phyloP scores from a whole-genome alignment of 202 grass and related monocot genomes.

The Zizania palustris region DNA sequence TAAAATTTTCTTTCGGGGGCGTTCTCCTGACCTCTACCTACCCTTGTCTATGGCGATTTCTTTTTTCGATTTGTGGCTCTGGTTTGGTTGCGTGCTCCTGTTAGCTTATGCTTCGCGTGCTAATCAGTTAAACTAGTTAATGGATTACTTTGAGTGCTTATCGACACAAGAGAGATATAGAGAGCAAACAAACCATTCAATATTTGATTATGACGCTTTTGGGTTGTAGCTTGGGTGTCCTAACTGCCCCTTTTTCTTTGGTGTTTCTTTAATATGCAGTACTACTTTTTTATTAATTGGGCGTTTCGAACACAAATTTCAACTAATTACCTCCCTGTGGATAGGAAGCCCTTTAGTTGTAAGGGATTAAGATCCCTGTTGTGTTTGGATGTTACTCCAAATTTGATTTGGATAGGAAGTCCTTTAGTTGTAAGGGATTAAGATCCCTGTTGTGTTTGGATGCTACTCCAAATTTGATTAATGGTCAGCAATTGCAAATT shows the following conservation, averaged over 20 bases:
- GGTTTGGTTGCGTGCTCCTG: conserved; percentile 34
- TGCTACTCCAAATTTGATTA: conserved; percentile 14
- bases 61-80: conserved; percentile 39
- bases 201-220: conserved; percentile 53
- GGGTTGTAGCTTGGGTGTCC: conserved; percentile 50
- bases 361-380: not conserved
- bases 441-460: conserved; percentile 3
- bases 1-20: conserved; percentile 12
- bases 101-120: conserved; percentile 32
- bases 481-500: not conserved
- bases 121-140: conserved; percentile 40
- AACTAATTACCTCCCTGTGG: not conserved
- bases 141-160: conserved; percentile 50
- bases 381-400: conserved; percentile 17
- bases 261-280: conserved; percentile 18
- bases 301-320: conserved; percentile 22
- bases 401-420: too few relatives aligned
- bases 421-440: conserved; percentile 22
- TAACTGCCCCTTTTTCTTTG: conserved; percentile 38
- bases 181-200: conserved; percentile 38
- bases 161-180: conserved; percentile 16
- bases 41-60: conserved; percentile 31
- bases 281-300: conserved; percentile 21
- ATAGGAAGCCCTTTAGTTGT: conserved; percentile 29
- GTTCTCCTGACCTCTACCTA: conserved; percentile 41